Base-by-base conservation (phyloP, 2,329 filamentous ascomycete species). In the Pseudocercospora eumusae region DNA sequence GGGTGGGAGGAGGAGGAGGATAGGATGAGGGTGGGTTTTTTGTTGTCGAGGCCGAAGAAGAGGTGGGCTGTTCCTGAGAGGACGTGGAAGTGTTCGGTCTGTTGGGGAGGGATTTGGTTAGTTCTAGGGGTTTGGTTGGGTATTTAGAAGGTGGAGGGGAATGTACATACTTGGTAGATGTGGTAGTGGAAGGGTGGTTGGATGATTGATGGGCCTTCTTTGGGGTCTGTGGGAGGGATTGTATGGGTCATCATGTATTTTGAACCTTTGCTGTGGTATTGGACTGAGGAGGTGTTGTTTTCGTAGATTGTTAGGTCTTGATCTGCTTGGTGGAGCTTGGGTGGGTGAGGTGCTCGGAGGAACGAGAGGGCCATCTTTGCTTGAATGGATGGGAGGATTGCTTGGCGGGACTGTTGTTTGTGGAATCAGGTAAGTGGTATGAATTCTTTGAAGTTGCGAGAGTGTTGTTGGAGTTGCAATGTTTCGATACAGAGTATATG, bases 221-320 rank as follows among this genome's bases (percentile, higher is more conserved):
- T 56, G 1, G 66, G 64, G 20, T 65, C 45, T 27, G 60, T 59
- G 3, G 66, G 63, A 18, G 66, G 66, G 8, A 68, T 63, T 2
- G 66, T 66, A 36, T 68, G 66, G 23, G 66, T 68, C 66, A 68
- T 68, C 59, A 66, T 64, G 55, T 66, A 66, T 31, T 57, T 63
- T 33, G 63, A 63, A 25, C 62, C 64, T 54, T 63, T 64, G n/a
- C 40, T 15, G 58, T 68, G 64, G 47, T 65, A 68, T 60, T 65
- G 60, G 15, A 68, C 66, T 23, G 66, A 66, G 20, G 64, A 66
- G 4, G 62, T 64, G 36, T 65, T 63, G 61, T 66, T 65, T 36
- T 66, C 66, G 59, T 68, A 66, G 59, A 65, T 21, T n/a, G 60
- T 61, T 11, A 65, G 31, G 50, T 65, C 57, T 42, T 61, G 64